Base-by-base conservation (phyloP, 495 filamentous ascomycete species). In the Glutinoglossum americanum region DNA sequence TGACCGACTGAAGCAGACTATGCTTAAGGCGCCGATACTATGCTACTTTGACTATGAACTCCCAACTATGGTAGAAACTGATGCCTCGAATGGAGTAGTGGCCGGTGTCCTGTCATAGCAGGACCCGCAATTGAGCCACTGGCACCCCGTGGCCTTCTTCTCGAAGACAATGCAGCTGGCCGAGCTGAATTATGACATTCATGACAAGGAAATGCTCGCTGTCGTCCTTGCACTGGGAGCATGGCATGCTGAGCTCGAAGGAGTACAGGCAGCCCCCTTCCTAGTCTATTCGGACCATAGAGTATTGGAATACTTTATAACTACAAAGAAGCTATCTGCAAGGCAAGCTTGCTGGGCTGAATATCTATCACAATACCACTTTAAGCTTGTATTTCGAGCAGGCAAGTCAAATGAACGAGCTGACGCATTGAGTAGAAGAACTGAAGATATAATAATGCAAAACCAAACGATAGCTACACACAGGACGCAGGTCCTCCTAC, bases 21-120 rank as follows among this genome's bases (percentile, higher is more conserved):
- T 63, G n/a, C 49, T 51, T 1, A 19, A 33, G 21, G 57, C 51
- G 21, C 61, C 61, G 51, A 35, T 63, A 17, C 51, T 63, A 32
- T 21, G 32, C 3, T 51, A 60, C 27, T 63, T 61, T 32, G 54
- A 64, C 28, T 49, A 33, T 15, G 48, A 51, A 9, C 56, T 21
- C 27, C 62, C 28, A 3, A 63, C 60, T 7, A 23, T 30, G 25
- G 13, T 68, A 17, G 66, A 68, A 57, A 64, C 59, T 1, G 66
- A 68, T 41, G 59, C 66, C 15, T 68, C 64, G 9, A 26, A 57
- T 10, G 41, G 41, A 6, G 41, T 45, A 21, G 41, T 23, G 9
- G 41, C 41, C 5, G n/a, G 41, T 6, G 41, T 45, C 4, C 17
- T 21, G 5, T 41, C 37, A 17, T 13, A 41, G 37, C 7, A 41